phyloP scores from a whole-genome alignment of 176 grass and related monocot genomes.

The Carex scoparia region DNA sequence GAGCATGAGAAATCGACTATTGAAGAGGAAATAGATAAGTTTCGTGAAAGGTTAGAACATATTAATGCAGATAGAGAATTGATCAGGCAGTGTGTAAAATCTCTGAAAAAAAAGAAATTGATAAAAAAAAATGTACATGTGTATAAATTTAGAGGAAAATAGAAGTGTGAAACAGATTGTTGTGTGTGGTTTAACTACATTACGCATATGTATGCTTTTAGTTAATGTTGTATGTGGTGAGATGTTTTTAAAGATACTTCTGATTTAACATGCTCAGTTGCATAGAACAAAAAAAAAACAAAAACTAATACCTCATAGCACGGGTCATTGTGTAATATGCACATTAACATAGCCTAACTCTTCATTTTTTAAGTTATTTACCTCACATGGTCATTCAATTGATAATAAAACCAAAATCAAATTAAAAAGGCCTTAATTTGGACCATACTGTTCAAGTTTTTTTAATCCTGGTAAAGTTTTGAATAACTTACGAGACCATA shows the following conservation, averaged over 20 bases:
- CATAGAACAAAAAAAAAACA: too few relatives aligned
- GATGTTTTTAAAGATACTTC: not conserved
- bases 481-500: too few relatives aligned
- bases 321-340: too few relatives aligned
- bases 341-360: too few relatives aligned
- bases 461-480: too few relatives aligned
- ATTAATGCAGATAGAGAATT: slow-evolving; percentile 7
- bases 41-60: not conserved
- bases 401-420: too few relatives aligned
- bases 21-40: not conserved
- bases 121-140: not conserved
- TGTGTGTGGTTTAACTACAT: not conserved
- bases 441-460: too few relatives aligned
- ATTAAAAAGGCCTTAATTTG: too few relatives aligned
- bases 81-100: not conserved
- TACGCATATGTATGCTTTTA: not conserved
- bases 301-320: too few relatives aligned
- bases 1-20: not conserved
- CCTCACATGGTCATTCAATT: too few relatives aligned
- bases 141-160: not conserved
- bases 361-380: too few relatives aligned
- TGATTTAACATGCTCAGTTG: too few relatives aligned
- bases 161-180: not conserved
- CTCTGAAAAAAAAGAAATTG: not conserved
- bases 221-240: not conserved